Percentiles rank a stretch among this genome's conserved stretches.
Evolutionary conservation across 495 filamentous ascomycete species (phyloP).

Genomic region (Xeromyces bisporus): DNA sequence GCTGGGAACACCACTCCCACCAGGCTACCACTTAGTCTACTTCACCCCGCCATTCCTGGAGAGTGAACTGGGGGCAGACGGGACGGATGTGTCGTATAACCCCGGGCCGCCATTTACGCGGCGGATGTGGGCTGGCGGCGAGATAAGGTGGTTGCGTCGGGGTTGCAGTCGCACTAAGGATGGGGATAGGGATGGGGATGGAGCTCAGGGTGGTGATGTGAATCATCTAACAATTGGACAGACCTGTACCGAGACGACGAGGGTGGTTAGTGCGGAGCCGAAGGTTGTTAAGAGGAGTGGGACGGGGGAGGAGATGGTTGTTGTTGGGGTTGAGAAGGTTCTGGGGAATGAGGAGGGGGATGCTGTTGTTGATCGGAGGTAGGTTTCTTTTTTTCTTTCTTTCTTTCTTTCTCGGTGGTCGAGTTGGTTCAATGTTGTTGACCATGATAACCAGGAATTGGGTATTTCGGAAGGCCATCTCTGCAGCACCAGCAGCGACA

Average conservation of each 20-base stretch:
- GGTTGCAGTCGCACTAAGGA: no score
- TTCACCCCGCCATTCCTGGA: conserved; percentile 44
- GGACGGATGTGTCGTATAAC: conserved; percentile 53
- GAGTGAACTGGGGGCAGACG: conserved; percentile 43
- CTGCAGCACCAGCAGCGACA: conserved; percentile 10
- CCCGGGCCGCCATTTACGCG: conserved; percentile 46
- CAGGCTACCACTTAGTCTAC: conserved; percentile 57
- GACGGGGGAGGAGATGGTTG: conserved; percentile 47
- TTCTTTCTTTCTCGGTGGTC: no score
- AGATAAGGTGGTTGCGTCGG: conserved; percentile 34
- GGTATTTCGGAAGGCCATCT: conserved; percentile 39
- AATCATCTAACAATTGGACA: conserved; percentile 36
- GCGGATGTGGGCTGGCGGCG: conserved; percentile 69
- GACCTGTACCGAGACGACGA: conserved; percentile 38
- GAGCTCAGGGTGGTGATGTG: conserved; percentile 12
- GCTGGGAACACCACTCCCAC: conserved; percentile 32
- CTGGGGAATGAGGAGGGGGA: conserved; percentile 34
- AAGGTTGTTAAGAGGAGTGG: conserved; percentile 33
- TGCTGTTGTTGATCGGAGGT: conserved; percentile 38
- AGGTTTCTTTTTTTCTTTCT: conserved; percentile 1
- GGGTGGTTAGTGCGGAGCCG: conserved; percentile 30
- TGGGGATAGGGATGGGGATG: no score
- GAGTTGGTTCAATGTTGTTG: background rate
- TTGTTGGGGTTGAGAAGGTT: conserved; percentile 45
- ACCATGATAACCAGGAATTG: conserved; percentile 28